Base-by-base conservation (phyloP, 441 rosid species). In the Melastoma candidum region DNA sequence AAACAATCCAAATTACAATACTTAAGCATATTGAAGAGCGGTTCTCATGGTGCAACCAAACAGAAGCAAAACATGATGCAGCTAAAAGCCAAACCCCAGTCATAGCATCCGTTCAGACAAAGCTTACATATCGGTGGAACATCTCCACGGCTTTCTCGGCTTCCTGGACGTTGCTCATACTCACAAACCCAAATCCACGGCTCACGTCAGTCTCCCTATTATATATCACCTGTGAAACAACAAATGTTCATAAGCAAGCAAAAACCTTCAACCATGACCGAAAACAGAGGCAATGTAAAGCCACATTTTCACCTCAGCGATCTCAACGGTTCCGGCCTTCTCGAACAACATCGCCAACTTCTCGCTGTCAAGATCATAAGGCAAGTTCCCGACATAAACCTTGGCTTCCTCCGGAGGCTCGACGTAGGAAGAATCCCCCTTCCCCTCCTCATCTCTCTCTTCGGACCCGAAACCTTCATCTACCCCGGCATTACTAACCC, bases 81-180 rank as follows among this genome's bases (percentile, higher is more conserved):
- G 41, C 41, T 32, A 32, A 36, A 3, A 12, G n/a, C 12, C 56
- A 51, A 26, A 44, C 12, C 46, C 22, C 22, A 17, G 22, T 17
- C 22, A 17, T 36, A 11, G 48, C 47, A 46, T 41, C 6, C 22
- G 22, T 17, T 17, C 22, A 17, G 22, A 17, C 22, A 17, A 17
- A 17, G 69, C 98, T 82, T 74, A 88, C 98, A 69, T 76, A 79
- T 49, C 81, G 77, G 66, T 81, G 60, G 45, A 84, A 68, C 69
- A 71, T 65, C 12, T 87, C 94, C 0, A 77, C 87, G 63, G 95
- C 98, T 65, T 68, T 78, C 57, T 92, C 96, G 29, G 95, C 68
- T 64, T 69, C 73, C 12, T 60, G 69, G 45, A 69, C 52, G 1
- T 59, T 60, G 44, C 66, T 60, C 69, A 64, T 64, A 7, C 66